Evolutionary conservation across 805 yeast species (phyloP).

Genomic region (Starmera caribaea): DNA sequence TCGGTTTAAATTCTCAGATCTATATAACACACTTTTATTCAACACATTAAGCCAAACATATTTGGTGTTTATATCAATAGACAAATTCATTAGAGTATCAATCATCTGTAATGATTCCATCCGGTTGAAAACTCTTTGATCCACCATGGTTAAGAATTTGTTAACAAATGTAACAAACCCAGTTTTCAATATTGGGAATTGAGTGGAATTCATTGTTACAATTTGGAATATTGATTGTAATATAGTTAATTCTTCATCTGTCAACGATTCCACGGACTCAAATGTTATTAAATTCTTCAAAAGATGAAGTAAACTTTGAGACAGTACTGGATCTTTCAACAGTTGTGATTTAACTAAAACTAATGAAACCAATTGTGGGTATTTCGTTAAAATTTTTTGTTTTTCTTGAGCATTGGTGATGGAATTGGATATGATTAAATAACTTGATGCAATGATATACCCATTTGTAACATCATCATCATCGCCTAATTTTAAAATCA

Average conservation of each 20-base stretch:
- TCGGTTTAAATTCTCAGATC: too few relatives aligned
- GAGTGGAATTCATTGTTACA: constrained; percentile 12
- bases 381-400: constrained; percentile 3
- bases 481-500: not conserved
- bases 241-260: constrained; percentile 1
- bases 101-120: not conserved
- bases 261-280: constrained; percentile 7
- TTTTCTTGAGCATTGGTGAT: constrained; percentile 11
- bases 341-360: constrained; percentile 9
- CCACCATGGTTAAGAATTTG: constrained; percentile 11
- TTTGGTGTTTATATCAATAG: too few relatives aligned
- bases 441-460: constrained; percentile 12
- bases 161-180: constrained; percentile 11
- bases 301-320: constrained; percentile 17
- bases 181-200: constrained; percentile 13
- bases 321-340: constrained; percentile 16
- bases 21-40: too few relatives aligned
- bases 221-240: constrained; percentile 13
- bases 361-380: constrained; percentile 8
- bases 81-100: too few relatives aligned
- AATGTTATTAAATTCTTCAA: constrained; percentile 10
- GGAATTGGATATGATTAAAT: constrained; percentile 16
- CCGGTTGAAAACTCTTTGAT: constrained; percentile 2
- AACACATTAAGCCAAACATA: too few relatives aligned
- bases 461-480: constrained; percentile 10